phyloP scores from a whole-genome alignment of 2,329 filamentous ascomycete genomes.

The Ceratocystis lukuohia region DNA sequence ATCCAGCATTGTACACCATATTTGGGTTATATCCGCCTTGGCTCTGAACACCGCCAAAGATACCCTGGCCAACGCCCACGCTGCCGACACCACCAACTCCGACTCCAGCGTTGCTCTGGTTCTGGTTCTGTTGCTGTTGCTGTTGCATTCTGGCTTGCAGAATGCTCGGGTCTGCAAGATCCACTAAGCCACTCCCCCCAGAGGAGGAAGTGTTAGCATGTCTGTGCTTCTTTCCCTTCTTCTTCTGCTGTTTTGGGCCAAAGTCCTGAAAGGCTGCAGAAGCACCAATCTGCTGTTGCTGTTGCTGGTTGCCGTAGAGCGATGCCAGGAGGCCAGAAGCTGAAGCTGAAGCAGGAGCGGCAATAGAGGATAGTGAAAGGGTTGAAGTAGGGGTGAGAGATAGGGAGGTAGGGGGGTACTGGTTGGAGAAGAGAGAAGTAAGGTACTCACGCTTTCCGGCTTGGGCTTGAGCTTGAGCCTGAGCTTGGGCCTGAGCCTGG shows the following conservation, averaged over 20 bases:
- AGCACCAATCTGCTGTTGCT: slow-evolving; percentile 15
- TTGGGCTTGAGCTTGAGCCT: slow-evolving; percentile 31
- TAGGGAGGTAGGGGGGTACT: slow-evolving; percentile 65
- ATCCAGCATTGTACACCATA: slow-evolving; percentile 53
- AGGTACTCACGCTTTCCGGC: slow-evolving; percentile 92
- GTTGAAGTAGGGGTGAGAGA: slow-evolving; percentile 87
- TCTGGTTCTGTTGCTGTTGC: slow-evolving; percentile 69
- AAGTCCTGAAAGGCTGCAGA: slow-evolving; percentile 78
- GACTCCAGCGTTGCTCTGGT: slow-evolving; percentile 63
- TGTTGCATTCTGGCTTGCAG: slow-evolving; percentile 86
- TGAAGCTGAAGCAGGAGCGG: slow-evolving; percentile 73
- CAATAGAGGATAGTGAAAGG: slow-evolving; percentile 70
- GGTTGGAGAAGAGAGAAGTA: slow-evolving; percentile 82
- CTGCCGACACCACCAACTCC: slow-evolving; percentile 19
- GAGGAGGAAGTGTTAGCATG: slow-evolving; percentile 99
- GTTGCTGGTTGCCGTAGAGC: slow-evolving; percentile 68
- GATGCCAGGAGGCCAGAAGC: slow-evolving; percentile 80
- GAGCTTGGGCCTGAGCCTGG: slow-evolving; percentile 53
- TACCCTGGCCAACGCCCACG: slow-evolving; percentile 54
- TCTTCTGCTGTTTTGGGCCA: slow-evolving; percentile 97
- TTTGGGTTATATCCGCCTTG: slow-evolving; percentile 91
- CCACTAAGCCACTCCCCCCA: slow-evolving; percentile 96
- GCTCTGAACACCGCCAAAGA: slow-evolving; percentile 65
- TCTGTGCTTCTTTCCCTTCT: slow-evolving; percentile 99
- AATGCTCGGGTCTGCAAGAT: slow-evolving; percentile 99